Conservation (phyloP, 306 rosid genomes). For the Trifolium dubium region DNA sequence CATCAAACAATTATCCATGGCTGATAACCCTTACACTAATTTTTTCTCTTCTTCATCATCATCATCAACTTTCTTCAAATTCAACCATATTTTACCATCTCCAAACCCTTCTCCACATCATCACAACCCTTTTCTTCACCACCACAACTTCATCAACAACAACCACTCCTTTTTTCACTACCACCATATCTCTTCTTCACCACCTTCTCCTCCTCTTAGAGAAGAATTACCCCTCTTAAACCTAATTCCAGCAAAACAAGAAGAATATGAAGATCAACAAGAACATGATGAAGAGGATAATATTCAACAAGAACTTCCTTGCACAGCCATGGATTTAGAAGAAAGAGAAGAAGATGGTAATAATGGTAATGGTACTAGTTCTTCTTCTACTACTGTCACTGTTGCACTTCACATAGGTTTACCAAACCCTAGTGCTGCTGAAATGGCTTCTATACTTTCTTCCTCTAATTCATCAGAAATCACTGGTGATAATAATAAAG, state of each 20-base stretch:
- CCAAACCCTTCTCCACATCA: slow-evolving; percentile 39
- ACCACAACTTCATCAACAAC: background rate
- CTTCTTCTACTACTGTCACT: slow-evolving; percentile 51
- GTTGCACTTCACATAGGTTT: slow-evolving; percentile 97
- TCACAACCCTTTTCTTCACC: slow-evolving; percentile 37
- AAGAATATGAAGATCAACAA: slow-evolving; percentile 7
- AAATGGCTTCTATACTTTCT: slow-evolving; percentile 80
- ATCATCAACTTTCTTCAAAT: slow-evolving; percentile 40
- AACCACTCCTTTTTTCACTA: slow-evolving; percentile 30
- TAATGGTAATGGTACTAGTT: background rate
- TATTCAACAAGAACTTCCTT: slow-evolving; percentile 1
- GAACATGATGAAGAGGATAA: slow-evolving; percentile 12
- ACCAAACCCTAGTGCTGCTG: slow-evolving; percentile 94
- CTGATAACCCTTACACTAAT: slow-evolving; percentile 51
- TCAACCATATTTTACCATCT: slow-evolving; percentile 42
- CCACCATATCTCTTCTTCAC: slow-evolving; percentile 33
- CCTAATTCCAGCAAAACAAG: slow-evolving; percentile 55
- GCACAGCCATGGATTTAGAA: slow-evolving; percentile 54
- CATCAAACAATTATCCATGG: slow-evolving; percentile 43
- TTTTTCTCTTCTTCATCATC: slow-evolving; percentile 43
- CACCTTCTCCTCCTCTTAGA: slow-evolving; percentile 82
- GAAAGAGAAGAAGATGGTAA: background rate
- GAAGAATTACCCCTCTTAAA: slow-evolving; percentile 80
- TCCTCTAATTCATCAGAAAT: slow-evolving; percentile 43
- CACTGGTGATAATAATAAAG: background rate